Conservation (phyloP, 73 alveolate species). For the Uronychia setigera region DNA sequence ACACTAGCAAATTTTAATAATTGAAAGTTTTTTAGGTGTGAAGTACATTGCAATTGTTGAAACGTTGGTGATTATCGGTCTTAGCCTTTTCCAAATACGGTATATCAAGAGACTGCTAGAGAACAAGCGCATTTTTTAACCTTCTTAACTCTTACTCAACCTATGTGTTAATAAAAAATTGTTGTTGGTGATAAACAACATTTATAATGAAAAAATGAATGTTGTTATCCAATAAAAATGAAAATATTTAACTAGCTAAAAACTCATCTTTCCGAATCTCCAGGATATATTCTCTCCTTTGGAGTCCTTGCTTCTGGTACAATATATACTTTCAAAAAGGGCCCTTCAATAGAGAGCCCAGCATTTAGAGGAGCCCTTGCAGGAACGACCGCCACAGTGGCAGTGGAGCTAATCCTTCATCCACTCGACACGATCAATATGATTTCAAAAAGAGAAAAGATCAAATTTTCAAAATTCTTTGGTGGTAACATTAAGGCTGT, state of each 20-base stretch:
- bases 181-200: too few species aligned
- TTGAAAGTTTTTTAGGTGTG: too few species aligned
- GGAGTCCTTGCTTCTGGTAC: not conserved
- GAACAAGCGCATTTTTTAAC: not conserved
- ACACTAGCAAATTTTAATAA: too few species aligned
- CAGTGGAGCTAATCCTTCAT: conserved; percentile 1
- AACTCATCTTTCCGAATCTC: not conserved
- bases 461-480: too few species aligned
- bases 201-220: too few species aligned
- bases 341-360: conserved; percentile 21
- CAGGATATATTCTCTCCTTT: too few species aligned
- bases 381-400: conserved; percentile 19
- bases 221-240: too few species aligned
- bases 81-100: not conserved
- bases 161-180: too few species aligned
- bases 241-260: too few species aligned
- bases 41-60: not conserved
- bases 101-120: not conserved
- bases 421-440: conserved; percentile 20
- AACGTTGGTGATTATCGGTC: not conserved
- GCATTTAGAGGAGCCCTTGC: conserved; percentile 6
- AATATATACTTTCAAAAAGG: not conserved
- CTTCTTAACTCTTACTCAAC: not conserved
- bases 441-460: conserved; percentile 9
- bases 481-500: too few species aligned